Conservation (phyloP, 148 eudicot genomes). For the Drosera capensis region DNA sequence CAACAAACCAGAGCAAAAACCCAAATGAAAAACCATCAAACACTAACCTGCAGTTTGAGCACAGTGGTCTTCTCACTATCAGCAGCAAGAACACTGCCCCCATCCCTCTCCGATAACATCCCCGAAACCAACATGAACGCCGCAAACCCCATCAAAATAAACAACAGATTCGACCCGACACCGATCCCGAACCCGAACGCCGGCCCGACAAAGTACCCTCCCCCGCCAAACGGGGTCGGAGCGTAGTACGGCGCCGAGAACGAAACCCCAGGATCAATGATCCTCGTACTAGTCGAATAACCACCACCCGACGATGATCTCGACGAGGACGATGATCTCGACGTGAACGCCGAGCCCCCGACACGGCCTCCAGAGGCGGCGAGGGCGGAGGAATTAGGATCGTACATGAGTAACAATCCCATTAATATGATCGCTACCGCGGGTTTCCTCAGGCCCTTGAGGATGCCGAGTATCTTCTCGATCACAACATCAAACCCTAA, state of each 20-base stretch:
- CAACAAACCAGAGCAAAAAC: too few relatives aligned
- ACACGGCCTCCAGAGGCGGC: constrained; percentile 86
- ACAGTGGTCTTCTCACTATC: constrained; percentile 75
- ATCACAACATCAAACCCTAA: constrained; percentile 9
- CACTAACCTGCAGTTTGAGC: constrained; percentile 93
- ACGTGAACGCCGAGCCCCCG: constrained; percentile 63
- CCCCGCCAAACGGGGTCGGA: constrained; percentile 65
- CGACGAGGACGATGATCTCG: constrained; percentile 27
- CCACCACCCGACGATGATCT: too few relatives aligned
- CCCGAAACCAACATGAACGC: constrained; percentile 83
- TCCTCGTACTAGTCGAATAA: constrained; percentile 24
- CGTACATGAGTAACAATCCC: constrained; percentile 42
- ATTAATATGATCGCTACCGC: constrained; percentile 36
- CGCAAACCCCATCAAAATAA: constrained; percentile 52
- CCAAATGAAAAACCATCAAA: too few relatives aligned
- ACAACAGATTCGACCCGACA: constrained; percentile 47
- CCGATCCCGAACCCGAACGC: constrained; percentile 61
- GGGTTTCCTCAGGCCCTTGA: constrained; percentile 46
- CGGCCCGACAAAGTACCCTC: constrained; percentile 58
- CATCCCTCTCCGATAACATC: constrained; percentile 57
- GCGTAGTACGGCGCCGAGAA: constrained; percentile 55
- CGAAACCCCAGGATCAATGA: constrained; percentile 25
- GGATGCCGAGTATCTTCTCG: constrained; percentile 13
- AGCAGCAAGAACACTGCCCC: constrained; percentile 62
- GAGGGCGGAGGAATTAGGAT: constrained; percentile 50